Conservation (phyloP, 2,329 filamentous ascomycete species). For the Arthrobotrys megalospora region DNA sequence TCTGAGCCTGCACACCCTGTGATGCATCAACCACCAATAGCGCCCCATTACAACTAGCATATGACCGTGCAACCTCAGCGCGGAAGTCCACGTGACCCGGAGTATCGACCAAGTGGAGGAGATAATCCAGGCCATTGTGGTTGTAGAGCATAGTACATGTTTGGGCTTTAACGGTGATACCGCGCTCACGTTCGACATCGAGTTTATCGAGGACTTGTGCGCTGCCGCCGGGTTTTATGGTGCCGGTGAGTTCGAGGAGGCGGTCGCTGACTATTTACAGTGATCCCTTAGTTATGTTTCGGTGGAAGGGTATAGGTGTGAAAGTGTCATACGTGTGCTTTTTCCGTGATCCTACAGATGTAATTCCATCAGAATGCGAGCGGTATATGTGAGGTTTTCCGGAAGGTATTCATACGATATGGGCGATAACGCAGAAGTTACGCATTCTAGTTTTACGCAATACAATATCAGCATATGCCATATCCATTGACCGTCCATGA, state of each 20-base stretch:
- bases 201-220: slow-evolving; percentile 98
- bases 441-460: slow-evolving; percentile 69
- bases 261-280: slow-evolving; percentile 78
- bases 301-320: not conserved
- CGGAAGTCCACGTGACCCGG: slow-evolving; percentile 98
- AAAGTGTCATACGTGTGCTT: slow-evolving; percentile 75
- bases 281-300: slow-evolving; percentile 5
- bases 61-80: slow-evolving; percentile 94
- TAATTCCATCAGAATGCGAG: slow-evolving; percentile 47
- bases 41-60: slow-evolving; percentile 94
- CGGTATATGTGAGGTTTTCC: slow-evolving; percentile 21
- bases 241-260: slow-evolving; percentile 92
- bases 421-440: slow-evolving; percentile 98
- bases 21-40: slow-evolving; percentile 86
- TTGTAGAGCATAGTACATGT: slow-evolving; percentile 98
- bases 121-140: slow-evolving; percentile 86
- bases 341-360: slow-evolving; percentile 85
- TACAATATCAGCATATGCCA: not conserved
- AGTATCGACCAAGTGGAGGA: slow-evolving; percentile 95
- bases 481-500: not conserved
- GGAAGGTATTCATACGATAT: slow-evolving; percentile 73
- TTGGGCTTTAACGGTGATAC: slow-evolving; percentile 98
- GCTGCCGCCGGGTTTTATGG: slow-evolving; percentile 86
- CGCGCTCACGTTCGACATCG: slow-evolving; percentile 94
- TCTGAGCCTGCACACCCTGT: slow-evolving; percentile 97